Percentiles rank a stretch among this genome's conserved stretches.
Conservation (phyloP, 768 basidiomycete genomes). For the Leucosporidium yakuticum region DNA sequence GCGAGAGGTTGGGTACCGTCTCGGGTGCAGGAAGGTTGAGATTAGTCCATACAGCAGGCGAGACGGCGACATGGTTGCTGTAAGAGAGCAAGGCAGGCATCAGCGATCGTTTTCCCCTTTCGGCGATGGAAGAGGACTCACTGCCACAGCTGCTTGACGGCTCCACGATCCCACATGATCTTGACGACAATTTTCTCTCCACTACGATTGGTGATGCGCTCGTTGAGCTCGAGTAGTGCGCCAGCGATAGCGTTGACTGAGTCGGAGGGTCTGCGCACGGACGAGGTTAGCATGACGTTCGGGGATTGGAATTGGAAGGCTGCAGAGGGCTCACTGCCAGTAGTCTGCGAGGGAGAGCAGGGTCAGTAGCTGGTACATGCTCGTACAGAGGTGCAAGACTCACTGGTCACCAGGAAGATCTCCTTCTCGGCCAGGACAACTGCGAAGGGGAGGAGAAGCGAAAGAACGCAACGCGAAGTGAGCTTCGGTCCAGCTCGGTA, state of each 20-base stretch:
- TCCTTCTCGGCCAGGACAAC: slow-evolving; percentile 60
- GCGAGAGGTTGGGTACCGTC: slow-evolving; percentile 57
- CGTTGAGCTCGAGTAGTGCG: slow-evolving; percentile 54
- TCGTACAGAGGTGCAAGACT: slow-evolving; percentile 25
- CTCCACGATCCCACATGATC: slow-evolving; percentile 65
- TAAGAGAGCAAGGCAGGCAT: background rate
- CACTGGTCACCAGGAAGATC: slow-evolving; percentile 64
- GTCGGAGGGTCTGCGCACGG: slow-evolving; percentile 48
- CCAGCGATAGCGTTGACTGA: slow-evolving; percentile 52
- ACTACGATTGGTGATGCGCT: slow-evolving; percentile 48
- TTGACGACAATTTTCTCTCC: slow-evolving; percentile 56
- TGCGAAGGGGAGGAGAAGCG: slow-evolving; percentile 35
- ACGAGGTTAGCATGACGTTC: background rate
- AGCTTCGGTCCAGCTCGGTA: too few species aligned
- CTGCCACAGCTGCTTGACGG: slow-evolving; percentile 49
- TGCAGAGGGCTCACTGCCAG: slow-evolving; percentile 43
- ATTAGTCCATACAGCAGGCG: slow-evolving; percentile 46
- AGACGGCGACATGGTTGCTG: slow-evolving; percentile 32
- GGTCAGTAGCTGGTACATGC: background rate
- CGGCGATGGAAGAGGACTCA: background rate
- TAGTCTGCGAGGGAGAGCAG: slow-evolving; percentile 11
- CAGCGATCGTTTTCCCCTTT: background rate
- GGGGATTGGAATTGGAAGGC: background rate
- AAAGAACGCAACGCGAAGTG: background rate
- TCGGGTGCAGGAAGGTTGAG: slow-evolving; percentile 53